Conservation (phyloP, 2,329 filamentous ascomycete species). For the Exutisphaerella laricina region DNA sequence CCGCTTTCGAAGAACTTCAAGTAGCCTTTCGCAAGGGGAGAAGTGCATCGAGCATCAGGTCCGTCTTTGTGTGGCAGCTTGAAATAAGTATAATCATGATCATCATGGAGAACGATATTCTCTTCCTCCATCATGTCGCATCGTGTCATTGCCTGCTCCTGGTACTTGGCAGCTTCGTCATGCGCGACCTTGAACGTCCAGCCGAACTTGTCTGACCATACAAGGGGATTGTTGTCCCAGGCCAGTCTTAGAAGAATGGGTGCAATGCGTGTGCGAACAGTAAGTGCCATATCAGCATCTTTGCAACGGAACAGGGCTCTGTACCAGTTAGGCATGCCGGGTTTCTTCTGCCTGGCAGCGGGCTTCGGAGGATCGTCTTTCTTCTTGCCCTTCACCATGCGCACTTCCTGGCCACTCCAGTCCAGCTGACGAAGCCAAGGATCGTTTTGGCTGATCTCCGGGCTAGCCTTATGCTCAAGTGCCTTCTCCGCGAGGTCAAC, state of each 20-base stretch:
- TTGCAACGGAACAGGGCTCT: slow-evolving; percentile 76
- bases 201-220: slow-evolving; percentile 89
- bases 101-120: slow-evolving; percentile 59
- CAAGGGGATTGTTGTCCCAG: slow-evolving; percentile 83
- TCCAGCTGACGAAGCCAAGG: slow-evolving; percentile 92
- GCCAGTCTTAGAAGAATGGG: slow-evolving; percentile 75
- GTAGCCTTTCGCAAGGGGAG: slow-evolving; percentile 87
- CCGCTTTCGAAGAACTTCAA: slow-evolving; percentile 86
- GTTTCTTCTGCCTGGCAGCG: slow-evolving; percentile 80
- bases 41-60: slow-evolving; percentile 74
- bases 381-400: slow-evolving; percentile 85
- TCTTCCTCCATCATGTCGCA: slow-evolving; percentile 75
- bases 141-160: slow-evolving; percentile 62
- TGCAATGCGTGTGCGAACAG: slow-evolving; percentile 80
- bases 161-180: slow-evolving; percentile 59
- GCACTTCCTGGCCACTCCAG: slow-evolving; percentile 90
- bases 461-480: slow-evolving; percentile 63
- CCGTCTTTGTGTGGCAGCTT: slow-evolving; percentile 97
- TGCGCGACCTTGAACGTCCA: slow-evolving; percentile 82
- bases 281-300: slow-evolving; percentile 65
- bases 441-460: slow-evolving; percentile 67
- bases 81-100: slow-evolving; percentile 66
- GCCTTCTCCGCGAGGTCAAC: slow-evolving; percentile 70
- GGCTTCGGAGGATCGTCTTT: slow-evolving; percentile 74
- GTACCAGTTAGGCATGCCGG: slow-evolving; percentile 94